These are phyloP conservation scores for Cardamine occulta DNA, from an alignment of 345 rosid species.

Conservation along the genomic window DNA sequence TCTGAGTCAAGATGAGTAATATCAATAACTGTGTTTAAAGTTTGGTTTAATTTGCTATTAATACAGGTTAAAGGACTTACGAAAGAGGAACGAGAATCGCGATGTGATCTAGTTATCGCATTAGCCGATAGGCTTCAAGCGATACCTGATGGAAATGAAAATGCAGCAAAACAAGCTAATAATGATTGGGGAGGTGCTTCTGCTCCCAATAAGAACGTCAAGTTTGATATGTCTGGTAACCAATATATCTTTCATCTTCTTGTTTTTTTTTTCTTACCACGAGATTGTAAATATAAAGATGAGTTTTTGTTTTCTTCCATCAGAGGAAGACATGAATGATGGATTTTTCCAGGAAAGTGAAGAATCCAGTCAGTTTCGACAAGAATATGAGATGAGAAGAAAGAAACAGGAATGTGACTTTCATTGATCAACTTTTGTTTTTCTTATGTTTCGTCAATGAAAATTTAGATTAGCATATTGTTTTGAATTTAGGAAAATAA, in stretches of 20 bases:
- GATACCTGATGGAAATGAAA: conserved; percentile 62
- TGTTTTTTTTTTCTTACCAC: neutral
- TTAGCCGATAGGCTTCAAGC: conserved; percentile 69
- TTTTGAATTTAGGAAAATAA: neutral
- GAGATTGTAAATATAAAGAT: conserved; percentile 18
- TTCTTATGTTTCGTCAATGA: conserved; percentile 44
- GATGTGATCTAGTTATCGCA: conserved; percentile 61
- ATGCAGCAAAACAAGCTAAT: conserved; percentile 46
- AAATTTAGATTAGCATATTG: conserved; percentile 45
- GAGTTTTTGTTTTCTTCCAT: conserved; percentile 8
- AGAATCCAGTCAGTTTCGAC: conserved; percentile 71
- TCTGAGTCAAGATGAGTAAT: neutral
- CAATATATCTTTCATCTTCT: neutral
- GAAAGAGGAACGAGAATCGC: conserved; percentile 61
- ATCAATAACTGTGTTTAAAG: neutral
- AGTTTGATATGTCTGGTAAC: conserved; percentile 70
- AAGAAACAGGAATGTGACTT: conserved; percentile 74
- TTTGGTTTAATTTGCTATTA: neutral
- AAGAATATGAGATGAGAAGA: conserved; percentile 77
- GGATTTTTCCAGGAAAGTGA: conserved; percentile 64
- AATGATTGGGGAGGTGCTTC: conserved; percentile 66
- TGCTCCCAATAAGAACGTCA: conserved; percentile 61
- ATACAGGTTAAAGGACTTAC: conserved; percentile 76
- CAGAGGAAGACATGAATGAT: conserved; percentile 58
- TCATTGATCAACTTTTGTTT: conserved; percentile 8